phyloP scores from a whole-genome alignment of 192 early-diverging fungal genomes.

The Podila clonocystis region DNA sequence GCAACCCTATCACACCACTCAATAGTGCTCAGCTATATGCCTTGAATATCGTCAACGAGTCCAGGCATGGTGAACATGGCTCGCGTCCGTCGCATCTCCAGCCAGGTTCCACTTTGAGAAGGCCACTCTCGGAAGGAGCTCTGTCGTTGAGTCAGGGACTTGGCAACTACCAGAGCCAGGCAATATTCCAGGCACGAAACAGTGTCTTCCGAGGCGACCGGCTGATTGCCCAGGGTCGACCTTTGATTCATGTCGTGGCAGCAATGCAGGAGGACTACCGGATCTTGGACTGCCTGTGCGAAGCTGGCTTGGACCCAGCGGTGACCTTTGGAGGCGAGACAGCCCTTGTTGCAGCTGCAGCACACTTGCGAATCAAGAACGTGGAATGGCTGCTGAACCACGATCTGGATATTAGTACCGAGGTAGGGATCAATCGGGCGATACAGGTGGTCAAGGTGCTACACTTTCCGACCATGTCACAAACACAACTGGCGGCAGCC shows the following conservation, averaged over 20 bases:
- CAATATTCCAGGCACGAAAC: conserved; percentile 27
- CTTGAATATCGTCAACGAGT: conserved; percentile 38
- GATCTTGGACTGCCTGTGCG: conserved; percentile 46
- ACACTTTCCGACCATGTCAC: conserved; percentile 10
- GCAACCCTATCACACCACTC: conserved; percentile 37
- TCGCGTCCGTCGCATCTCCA: not conserved
- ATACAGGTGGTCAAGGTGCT: conserved; percentile 45
- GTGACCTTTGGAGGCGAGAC: conserved; percentile 45
- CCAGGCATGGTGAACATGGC: not conserved
- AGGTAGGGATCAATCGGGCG: conserved; percentile 30
- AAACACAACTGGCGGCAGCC: not conserved
- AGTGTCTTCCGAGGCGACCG: conserved; percentile 13
- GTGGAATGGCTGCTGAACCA: conserved; percentile 42
- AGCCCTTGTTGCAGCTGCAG: conserved; percentile 46
- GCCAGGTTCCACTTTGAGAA: too few species aligned
- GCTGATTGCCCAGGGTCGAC: conserved; percentile 33
- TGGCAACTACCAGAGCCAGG: conserved; percentile 6
- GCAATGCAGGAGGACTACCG: conserved; percentile 47
- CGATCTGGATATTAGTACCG: conserved; percentile 41
- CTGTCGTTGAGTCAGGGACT: too few species aligned
- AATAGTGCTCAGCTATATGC: conserved; percentile 47
- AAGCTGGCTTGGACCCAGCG: conserved; percentile 40
- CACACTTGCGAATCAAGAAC: conserved; percentile 48
- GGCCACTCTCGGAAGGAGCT: too few species aligned
- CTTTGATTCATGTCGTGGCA: conserved; percentile 45